Evolutionary conservation across 2,329 filamentous ascomycete genomes (phyloP).

Genomic region (Penicillium glabrum): DNA sequence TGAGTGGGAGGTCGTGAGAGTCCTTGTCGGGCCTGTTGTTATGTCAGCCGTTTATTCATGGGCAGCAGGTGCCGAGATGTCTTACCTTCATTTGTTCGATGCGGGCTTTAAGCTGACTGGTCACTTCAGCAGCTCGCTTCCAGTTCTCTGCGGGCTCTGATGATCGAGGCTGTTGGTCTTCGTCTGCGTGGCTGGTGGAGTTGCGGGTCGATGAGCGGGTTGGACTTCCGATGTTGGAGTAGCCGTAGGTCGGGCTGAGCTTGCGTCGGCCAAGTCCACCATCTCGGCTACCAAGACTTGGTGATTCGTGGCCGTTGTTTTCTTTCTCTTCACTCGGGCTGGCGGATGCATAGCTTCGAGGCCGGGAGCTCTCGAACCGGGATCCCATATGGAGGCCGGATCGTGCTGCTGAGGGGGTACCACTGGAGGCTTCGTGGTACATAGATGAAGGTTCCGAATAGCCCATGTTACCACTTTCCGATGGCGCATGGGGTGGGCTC

Average conservation of each 20-base stretch:
- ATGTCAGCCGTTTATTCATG: not conserved
- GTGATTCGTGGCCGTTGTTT: constrained; percentile 52
- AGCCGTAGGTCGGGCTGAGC: constrained; percentile 44
- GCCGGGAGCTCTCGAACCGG: constrained; percentile 41
- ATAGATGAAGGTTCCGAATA: constrained; percentile 52
- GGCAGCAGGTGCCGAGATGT: not conserved
- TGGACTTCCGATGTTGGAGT: constrained; percentile 40
- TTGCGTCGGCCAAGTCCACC: constrained; percentile 41
- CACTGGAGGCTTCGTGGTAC: constrained; percentile 38
- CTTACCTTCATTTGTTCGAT: constrained; percentile 95
- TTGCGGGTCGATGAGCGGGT: constrained; percentile 35
- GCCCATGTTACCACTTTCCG: constrained; percentile 55
- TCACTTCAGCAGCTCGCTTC: constrained; percentile 96
- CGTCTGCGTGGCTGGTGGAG: constrained; percentile 39
- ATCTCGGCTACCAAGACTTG: constrained; percentile 31
- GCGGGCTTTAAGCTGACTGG: constrained; percentile 91
- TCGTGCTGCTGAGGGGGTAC: constrained; percentile 28
- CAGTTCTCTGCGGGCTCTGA: constrained; percentile 78
- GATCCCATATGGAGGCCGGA: constrained; percentile 38
- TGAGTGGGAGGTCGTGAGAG: constrained; percentile 38
- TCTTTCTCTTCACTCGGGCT: constrained; percentile 74
- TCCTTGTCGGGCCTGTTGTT: constrained; percentile 44
- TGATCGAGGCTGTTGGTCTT: constrained; percentile 32
- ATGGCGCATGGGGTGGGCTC: constrained; percentile 34
- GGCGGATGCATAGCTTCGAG: constrained; percentile 45